Percentiles rank a stretch among this genome's conserved stretches.
Evolutionary conservation across 2,329 filamentous ascomycete species (phyloP).

Genomic region (Scopulariopsis brevicaulis): DNA sequence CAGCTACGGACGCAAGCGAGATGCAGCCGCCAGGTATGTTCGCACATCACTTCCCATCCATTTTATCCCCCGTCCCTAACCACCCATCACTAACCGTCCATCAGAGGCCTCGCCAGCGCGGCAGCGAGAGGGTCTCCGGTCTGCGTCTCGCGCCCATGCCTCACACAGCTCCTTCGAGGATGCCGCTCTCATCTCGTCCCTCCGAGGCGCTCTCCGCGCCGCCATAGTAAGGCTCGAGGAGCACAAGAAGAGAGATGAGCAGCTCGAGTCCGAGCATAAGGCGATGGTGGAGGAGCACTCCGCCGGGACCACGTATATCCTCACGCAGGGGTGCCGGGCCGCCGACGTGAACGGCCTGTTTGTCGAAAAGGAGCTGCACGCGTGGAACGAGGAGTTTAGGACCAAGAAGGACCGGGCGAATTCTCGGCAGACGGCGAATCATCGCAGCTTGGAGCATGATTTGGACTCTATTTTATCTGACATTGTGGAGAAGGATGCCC

Average conservation of each 20-base stretch:
- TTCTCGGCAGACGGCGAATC: neutral
- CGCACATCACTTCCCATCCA: neutral
- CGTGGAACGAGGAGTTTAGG: neutral
- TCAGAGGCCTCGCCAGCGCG: neutral
- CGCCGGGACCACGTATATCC: neutral
- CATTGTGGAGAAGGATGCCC: neutral
- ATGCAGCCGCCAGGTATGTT: neutral
- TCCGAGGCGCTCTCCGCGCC: neutral
- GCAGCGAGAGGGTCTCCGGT: neutral
- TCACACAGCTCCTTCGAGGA: neutral
- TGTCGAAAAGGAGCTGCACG: neutral
- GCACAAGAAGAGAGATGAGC: neutral
- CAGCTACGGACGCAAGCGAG: too few species aligned
- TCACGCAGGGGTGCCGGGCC: neutral
- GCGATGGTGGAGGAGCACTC: neutral
- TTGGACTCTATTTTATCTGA: neutral
- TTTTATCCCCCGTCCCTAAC: neutral
- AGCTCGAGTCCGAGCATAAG: neutral
- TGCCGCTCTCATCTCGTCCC: neutral
- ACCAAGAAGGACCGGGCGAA: neutral
- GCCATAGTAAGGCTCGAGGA: neutral
- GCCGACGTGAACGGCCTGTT: neutral
- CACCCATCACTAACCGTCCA: too few species aligned
- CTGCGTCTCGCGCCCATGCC: neutral
- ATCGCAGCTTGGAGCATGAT: neutral